Evolutionary conservation across 2,329 filamentous ascomycete species (phyloP).

Genomic region (Sphaerulina populicola): DNA sequence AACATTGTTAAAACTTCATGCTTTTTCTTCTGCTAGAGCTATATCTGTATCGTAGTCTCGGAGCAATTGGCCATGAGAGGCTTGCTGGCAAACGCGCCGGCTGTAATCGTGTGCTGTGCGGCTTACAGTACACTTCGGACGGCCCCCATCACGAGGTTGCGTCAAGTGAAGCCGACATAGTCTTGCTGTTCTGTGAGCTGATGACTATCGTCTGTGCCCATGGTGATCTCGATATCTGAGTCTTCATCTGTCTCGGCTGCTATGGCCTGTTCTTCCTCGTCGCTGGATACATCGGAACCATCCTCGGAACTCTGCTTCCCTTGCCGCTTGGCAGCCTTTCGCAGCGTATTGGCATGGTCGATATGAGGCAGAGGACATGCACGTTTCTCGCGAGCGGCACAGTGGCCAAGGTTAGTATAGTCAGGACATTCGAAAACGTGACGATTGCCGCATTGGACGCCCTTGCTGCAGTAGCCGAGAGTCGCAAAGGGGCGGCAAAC

Average conservation of each 20-base stretch:
- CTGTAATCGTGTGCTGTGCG: neutral
- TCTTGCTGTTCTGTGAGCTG: conserved; percentile 48
- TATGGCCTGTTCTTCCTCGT: conserved; percentile 58
- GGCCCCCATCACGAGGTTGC: neutral
- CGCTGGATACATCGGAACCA: conserved; percentile 60
- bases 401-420: conserved; percentile 82
- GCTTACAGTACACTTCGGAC: neutral
- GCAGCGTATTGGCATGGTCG: conserved; percentile 73
- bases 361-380: conserved; percentile 81
- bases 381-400: conserved; percentile 53
- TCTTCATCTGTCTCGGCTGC: conserved; percentile 42
- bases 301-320: conserved; percentile 30
- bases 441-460: conserved; percentile 65
- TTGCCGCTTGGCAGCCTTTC: conserved; percentile 47
- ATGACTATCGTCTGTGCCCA: conserved; percentile 33
- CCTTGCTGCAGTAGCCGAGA: conserved; percentile 82
- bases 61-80: neutral
- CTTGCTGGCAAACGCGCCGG: neutral
- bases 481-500: conserved; percentile 80
- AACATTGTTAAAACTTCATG: neutral
- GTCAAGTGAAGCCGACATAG: conserved; percentile 40
- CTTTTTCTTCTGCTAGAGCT: conserved; percentile 3
- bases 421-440: conserved; percentile 86
- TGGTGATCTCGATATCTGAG: conserved; percentile 42
- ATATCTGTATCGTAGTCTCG: conserved; percentile 1